These are phyloP conservation scores for Limtongozyma cylindracea DNA, from an alignment of 805 yeast species.

Conservation along the genomic window DNA sequence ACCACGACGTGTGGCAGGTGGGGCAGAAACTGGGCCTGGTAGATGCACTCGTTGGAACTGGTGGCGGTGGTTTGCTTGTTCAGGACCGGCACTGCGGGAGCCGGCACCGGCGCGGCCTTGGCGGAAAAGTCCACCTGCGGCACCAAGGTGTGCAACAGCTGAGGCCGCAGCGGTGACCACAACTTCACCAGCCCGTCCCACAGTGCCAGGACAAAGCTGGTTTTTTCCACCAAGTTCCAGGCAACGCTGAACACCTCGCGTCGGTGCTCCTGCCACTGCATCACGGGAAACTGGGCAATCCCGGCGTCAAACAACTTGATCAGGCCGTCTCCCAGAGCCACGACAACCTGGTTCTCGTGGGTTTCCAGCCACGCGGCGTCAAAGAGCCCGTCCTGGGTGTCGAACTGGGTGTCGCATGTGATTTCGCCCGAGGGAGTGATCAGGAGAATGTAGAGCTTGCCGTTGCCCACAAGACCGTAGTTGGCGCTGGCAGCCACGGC, in stretches of 20 bases:
- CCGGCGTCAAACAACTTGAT: conserved; percentile 59
- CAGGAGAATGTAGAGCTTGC: conserved; percentile 45
- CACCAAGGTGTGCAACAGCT: conserved; percentile 30
- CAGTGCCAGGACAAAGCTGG: conserved; percentile 47
- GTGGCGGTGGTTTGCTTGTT: conserved; percentile 11
- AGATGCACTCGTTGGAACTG: conserved; percentile 33
- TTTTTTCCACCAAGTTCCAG: conserved; percentile 51
- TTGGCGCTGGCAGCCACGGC: conserved; percentile 86
- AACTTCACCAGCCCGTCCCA: conserved; percentile 84
- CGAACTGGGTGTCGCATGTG: conserved; percentile 28
- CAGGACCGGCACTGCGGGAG: conserved; percentile 8
- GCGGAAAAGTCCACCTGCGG: conserved; percentile 8
- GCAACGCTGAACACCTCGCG: conserved; percentile 50
- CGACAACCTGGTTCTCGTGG: conserved; percentile 67
- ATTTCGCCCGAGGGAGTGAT: conserved; percentile 46
- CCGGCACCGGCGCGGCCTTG: conserved; percentile 5
- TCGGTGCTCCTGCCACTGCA: conserved; percentile 53
- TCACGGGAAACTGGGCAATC: conserved; percentile 42
- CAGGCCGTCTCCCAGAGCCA: conserved; percentile 81
- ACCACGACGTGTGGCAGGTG: conserved; percentile 49
- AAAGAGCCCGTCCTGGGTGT: conserved; percentile 84
- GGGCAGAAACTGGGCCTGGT: conserved; percentile 64
- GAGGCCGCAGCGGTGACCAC: conserved; percentile 40
- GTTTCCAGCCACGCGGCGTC: conserved; percentile 77
- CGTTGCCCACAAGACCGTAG: conserved; percentile 88